phyloP scores from a whole-genome alignment of 805 yeast species.

The Metschnikowia gelsemii region DNA sequence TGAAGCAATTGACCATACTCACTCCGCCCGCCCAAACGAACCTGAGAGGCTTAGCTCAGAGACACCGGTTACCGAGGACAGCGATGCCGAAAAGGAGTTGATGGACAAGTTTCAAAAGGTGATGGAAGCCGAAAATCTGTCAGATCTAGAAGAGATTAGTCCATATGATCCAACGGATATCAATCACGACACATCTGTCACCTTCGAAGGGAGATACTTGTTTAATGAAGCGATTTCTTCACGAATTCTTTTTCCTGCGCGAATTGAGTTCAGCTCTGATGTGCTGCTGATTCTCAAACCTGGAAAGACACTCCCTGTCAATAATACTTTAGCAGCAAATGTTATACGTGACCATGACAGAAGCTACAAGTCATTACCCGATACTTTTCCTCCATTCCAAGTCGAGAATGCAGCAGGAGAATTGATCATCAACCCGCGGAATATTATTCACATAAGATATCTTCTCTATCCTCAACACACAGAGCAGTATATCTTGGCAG shows the following conservation, averaged over 20 bases:
- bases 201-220: constrained; percentile 28
- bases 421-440: constrained; percentile 26
- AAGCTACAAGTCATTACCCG: constrained; percentile 35
- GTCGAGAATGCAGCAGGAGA: constrained; percentile 15
- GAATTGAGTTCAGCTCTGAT: constrained; percentile 15
- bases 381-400: constrained; percentile 36
- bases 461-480: constrained; percentile 39
- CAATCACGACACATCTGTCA: constrained; percentile 30
- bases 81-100: constrained; percentile 15
- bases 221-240: constrained; percentile 32
- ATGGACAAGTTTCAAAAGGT: constrained; percentile 19
- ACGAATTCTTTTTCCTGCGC: constrained; percentile 14
- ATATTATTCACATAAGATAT: constrained; percentile 33
- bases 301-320: constrained; percentile 23
- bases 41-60: constrained; percentile 6
- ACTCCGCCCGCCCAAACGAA: too few relatives aligned
- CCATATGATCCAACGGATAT: constrained; percentile 43
- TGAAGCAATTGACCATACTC: too few relatives aligned
- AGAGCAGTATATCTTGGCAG: constrained; percentile 50
- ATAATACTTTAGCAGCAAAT: constrained; percentile 33
- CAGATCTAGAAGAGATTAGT: constrained; percentile 32
- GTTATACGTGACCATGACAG: constrained; percentile 30
- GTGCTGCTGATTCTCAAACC: constrained; percentile 20
- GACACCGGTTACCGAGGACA: constrained; percentile 14
- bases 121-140: constrained; percentile 21